These are phyloP conservation scores for Pseudozyma sp. DNA, from an alignment of 1,284 basidiomycete genomes.

Conservation along the genomic window DNA sequence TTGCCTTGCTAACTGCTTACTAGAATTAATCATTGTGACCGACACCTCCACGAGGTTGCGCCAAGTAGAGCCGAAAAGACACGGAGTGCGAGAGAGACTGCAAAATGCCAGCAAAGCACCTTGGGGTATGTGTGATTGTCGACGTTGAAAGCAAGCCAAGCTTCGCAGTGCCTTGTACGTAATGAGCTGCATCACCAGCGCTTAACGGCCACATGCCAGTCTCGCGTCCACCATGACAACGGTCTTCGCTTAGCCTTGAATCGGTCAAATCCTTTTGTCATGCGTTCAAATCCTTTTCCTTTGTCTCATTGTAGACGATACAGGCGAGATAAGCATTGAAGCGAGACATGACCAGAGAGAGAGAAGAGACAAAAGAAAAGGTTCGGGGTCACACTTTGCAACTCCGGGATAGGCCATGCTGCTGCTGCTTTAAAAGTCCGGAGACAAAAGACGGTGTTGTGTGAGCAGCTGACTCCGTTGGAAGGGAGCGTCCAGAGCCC, in stretches of 20 bases:
- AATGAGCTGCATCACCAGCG: neutral
- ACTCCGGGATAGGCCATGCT: neutral
- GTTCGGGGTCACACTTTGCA: neutral
- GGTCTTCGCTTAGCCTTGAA: neutral
- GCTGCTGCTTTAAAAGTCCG: neutral
- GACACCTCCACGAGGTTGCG: too few relatives aligned
- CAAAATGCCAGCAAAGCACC: too few relatives aligned
- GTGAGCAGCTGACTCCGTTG: constrained; percentile 2
- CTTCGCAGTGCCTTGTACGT: constrained; percentile 1
- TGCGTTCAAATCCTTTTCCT: neutral
- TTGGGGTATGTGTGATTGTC: too few relatives aligned
- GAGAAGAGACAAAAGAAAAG: neutral
- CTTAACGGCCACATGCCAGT: constrained; percentile 4
- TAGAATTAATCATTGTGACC: too few relatives aligned
- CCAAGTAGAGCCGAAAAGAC: too few relatives aligned
- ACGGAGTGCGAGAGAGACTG: too few relatives aligned
- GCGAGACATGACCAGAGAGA: too few relatives aligned
- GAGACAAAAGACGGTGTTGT: neutral
- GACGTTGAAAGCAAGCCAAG: neutral
- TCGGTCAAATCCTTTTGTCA: neutral
- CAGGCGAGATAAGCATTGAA: too few relatives aligned
- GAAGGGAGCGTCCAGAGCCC: constrained; percentile 5
- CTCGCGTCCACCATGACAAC: constrained; percentile 2
- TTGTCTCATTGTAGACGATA: neutral
- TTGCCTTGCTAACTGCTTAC: too few relatives aligned